Base-by-base conservation (phyloP, 1,284 basidiomycete genomes). In the Rhodotorula sp. region DNA sequence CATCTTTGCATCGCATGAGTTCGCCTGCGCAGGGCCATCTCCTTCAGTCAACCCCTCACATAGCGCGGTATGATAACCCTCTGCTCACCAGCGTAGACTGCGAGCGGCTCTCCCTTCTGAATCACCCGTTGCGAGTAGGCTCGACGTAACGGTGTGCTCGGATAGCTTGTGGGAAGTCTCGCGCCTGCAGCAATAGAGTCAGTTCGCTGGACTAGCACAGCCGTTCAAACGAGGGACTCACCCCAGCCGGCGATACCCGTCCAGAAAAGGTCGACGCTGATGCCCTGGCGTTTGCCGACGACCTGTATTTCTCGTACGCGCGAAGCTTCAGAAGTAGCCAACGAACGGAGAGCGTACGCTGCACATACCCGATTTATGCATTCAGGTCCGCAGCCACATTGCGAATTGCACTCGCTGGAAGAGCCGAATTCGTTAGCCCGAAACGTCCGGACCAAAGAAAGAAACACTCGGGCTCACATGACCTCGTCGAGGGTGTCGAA, bases 361-460 rank as follows among this genome's bases (percentile, higher is more conserved):
- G 49, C 24, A 3, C 53, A 29, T 29, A 62, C 68, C 6, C 68
- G 60, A 29, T 75, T 75, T 44, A 57, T 37, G 64, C 74, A 75
- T 5, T 22, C 45, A 0, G 46, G 48, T 6, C 64, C 71, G 53
- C 74, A 75, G 1, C 69, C 74, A 48, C 74, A 75, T 15, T 69
- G 24, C 14, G 67, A 66, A 55, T 75, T 75, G 63, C 74, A 75
- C 57, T 75, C 74, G 29, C 71, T 71, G 65, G 17, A n/a, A 8
- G 33, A 8, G 1, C 4, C 1, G 44, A 20, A 37, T 26, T 42
- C 24, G 10, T 33, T 22, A 48, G 22, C 3, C 12, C 6, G 20
- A 2, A 4, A 33, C 29, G 7, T 17, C 26, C 5, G 12, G 4
- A 14, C n/a, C 22, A n/a, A n/a, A 29, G 0, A 8, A n/a, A 3